phyloP scores from a whole-genome alignment of 352 stramenopile genomes.

The Plasmopara muralis region DNA sequence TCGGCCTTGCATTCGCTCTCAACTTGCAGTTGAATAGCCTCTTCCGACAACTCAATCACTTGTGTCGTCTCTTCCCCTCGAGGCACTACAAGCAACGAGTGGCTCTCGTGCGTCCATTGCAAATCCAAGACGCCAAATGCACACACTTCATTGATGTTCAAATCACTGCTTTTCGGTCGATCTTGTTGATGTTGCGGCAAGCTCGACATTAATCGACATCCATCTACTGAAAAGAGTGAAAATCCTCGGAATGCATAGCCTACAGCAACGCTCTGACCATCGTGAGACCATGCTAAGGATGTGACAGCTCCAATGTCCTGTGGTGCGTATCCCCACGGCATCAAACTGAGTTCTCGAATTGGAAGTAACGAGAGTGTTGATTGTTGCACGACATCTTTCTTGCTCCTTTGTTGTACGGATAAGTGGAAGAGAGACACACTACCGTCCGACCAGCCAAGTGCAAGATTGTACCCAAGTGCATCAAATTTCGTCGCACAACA shows the following conservation, averaged over 20 bases:
- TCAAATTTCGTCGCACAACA: slow-evolving; percentile 52
- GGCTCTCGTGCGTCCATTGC: slow-evolving; percentile 57
- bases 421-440: slow-evolving; percentile 61
- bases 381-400: neutral
- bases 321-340: slow-evolving; percentile 50
- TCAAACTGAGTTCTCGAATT: slow-evolving; percentile 55
- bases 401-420: slow-evolving; percentile 16
- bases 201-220: slow-evolving; percentile 76
- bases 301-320: slow-evolving; percentile 55
- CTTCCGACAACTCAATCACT: slow-evolving; percentile 22
- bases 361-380: slow-evolving; percentile 40
- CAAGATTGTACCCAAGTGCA: slow-evolving; percentile 37
- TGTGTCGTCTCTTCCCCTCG: slow-evolving; percentile 41
- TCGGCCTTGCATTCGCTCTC: too few relatives aligned
- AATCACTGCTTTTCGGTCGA: slow-evolving; percentile 19
- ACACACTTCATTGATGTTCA: slow-evolving; percentile 49
- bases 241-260: slow-evolving; percentile 72
- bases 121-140: slow-evolving; percentile 49
- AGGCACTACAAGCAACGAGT: slow-evolving; percentile 50
- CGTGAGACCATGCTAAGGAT: slow-evolving; percentile 57
- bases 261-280: slow-evolving; percentile 50
- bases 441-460: slow-evolving; percentile 69
- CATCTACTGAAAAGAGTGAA: slow-evolving; percentile 71
- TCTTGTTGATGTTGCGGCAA: slow-evolving; percentile 72
- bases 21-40: neutral